Conservation (phyloP, 164 flowering plant genomes). For the Vitis riparia region DNA sequence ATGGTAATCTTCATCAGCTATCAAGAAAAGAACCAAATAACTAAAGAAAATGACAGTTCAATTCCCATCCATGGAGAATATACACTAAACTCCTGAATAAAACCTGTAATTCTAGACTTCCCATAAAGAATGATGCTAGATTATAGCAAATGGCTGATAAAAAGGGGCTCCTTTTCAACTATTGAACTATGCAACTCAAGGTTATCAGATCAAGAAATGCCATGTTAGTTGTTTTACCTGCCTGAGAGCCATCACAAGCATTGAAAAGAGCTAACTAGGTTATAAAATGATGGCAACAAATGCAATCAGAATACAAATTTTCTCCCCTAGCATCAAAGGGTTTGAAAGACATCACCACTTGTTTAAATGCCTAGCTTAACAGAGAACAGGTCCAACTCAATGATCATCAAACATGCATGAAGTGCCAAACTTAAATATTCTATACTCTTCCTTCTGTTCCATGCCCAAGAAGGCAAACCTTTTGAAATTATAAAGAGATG, state of each 20-base stretch:
- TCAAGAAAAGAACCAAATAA: background rate
- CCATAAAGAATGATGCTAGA: background rate
- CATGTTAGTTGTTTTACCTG: background rate
- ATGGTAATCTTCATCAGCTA: background rate
- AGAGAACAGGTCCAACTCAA: no score
- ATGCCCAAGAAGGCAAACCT: background rate
- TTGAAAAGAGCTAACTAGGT: background rate
- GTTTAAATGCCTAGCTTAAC: no score
- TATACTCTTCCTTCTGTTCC: background rate
- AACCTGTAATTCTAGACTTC: background rate
- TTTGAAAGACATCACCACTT: background rate
- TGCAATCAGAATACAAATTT: background rate
- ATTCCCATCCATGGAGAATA: background rate
- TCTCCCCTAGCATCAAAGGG: background rate
- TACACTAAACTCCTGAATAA: background rate
- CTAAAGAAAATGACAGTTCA: background rate
- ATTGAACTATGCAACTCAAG: background rate
- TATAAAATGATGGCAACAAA: background rate
- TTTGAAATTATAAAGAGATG: background rate
- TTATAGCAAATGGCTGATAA: background rate
- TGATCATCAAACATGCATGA: no score
- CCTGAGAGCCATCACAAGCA: no score
- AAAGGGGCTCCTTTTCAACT: slow-evolving; percentile 3
- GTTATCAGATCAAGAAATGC: background rate
- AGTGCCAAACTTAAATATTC: no score